phyloP scores from a whole-genome alignment of 495 filamentous ascomycete species.

The Hypoxylon crocopeplum region DNA sequence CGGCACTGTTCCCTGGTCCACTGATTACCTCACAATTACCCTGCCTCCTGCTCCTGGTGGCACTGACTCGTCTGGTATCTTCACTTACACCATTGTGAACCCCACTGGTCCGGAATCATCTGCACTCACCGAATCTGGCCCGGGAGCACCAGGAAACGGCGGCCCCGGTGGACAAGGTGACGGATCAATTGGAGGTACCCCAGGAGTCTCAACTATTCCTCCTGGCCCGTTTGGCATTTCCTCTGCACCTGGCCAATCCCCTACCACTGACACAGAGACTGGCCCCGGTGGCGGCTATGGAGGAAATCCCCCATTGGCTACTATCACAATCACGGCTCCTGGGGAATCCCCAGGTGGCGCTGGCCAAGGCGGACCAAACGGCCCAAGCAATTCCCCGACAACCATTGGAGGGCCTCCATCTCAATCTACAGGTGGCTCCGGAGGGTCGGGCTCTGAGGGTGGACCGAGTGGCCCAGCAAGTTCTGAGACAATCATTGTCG shows the following conservation, averaged over 20 bases:
- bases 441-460: slow-evolving; percentile 1
- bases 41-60: slow-evolving; percentile 32
- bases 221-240: slow-evolving; percentile 38
- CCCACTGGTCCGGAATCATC: slow-evolving; percentile 10
- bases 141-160: slow-evolving; percentile 11
- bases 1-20: slow-evolving; percentile 33
- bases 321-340: slow-evolving; percentile 38
- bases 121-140: not conserved
- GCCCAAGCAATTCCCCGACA: not conserved
- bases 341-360: slow-evolving; percentile 22
- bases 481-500: slow-evolving; percentile 28
- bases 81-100: slow-evolving; percentile 42
- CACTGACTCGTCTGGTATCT: slow-evolving; percentile 13
- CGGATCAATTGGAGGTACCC: slow-evolving; percentile 10
- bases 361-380: slow-evolving; percentile 30
- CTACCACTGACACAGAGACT: slow-evolving; percentile 20
- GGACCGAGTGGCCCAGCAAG: slow-evolving; percentile 24
- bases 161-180: slow-evolving; percentile 33
- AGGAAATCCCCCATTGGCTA: slow-evolving; percentile 26
- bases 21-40: slow-evolving; percentile 39
- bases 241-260: slow-evolving; percentile 33
- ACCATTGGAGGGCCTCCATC: not conserved
- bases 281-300: slow-evolving; percentile 26
- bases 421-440: not conserved
- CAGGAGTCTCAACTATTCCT: slow-evolving; percentile 22